Base-by-base conservation (phyloP, 2,329 filamentous ascomycete genomes). In the Fusarium sp. region DNA sequence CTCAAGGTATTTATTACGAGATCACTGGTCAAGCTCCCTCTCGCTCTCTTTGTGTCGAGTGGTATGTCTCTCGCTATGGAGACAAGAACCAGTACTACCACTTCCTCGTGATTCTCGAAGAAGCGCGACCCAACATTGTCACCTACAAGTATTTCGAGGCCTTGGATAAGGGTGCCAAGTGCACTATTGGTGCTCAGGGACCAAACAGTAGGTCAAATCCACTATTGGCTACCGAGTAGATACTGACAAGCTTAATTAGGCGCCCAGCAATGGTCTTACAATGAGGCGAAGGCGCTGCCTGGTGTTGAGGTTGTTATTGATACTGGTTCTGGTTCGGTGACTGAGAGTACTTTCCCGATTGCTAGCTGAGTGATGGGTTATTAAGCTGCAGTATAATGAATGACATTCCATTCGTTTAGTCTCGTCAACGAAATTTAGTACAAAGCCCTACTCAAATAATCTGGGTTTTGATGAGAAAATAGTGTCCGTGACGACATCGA, bases 101-200 rank as follows among this genome's bases (percentile, higher is more conserved):
- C 16, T 57, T 57, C 16, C 36, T 57, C 6, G 45, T 57, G 4
- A 9, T 51, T 13, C 20, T 57, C 5, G 45, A 57, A 9, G 53
- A 57, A 18, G 44, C 53, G 4, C 34, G 53, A 16, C 53, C 53
- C 11, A 57, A 57, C 16, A 23, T 57, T 7, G 53, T 57, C 9
- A 57, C 53, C 2, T 57, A 57, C 36, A 57, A 57, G 20, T 57
- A 51, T 3, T 51, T 51, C 6, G 53, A 57, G 34, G 53, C 53
- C 7, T 15, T 57, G 12, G 53, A 57, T 6, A 41, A 57, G 9
- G 53, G 53, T 20, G 36, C 15, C 20, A 40, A 18, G 16, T 57
- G 53, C 6, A 57, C 53, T 1, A 57, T 57, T n/a, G 53, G 53
- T 28, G 44, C 44, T 4, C 53, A 57, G 8, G 44, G 53, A n/a